phyloP scores from a whole-genome alignment of 139 green algal genomes.

The Micromonas pusilla region DNA sequence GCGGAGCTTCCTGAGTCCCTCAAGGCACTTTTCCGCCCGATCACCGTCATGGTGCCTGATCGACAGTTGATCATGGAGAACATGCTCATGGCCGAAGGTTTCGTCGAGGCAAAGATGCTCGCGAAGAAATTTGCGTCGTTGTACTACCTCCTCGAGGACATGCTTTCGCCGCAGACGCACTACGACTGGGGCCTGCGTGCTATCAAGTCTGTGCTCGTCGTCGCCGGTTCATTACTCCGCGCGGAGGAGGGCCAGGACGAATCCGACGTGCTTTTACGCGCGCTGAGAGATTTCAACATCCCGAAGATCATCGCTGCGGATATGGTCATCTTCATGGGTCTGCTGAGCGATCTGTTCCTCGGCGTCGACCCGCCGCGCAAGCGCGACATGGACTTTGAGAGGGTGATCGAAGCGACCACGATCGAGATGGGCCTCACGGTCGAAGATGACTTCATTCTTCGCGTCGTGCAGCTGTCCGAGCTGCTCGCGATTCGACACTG shows the following conservation, averaged over 20 bases:
- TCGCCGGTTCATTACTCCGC: conserved; percentile 61
- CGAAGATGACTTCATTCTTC: conserved; percentile 70
- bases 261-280: conserved; percentile 72
- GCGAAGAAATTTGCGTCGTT: conserved; percentile 75
- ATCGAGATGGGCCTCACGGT: conserved; percentile 49
- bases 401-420: conserved; percentile 49
- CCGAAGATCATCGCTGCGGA: conserved; percentile 72
- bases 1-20: conserved; percentile 72
- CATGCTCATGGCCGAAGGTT: conserved; percentile 81
- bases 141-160: conserved; percentile 74
- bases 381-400: conserved; percentile 61
- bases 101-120: conserved; percentile 71
- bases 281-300: conserved; percentile 78
- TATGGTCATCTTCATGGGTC: conserved; percentile 78
- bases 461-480: conserved; percentile 68
- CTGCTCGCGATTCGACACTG: conserved; percentile 77
- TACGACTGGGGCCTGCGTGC: conserved; percentile 76
- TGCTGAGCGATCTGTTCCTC: conserved; percentile 75
- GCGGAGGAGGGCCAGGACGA: conserved; percentile 73
- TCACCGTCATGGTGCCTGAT: conserved; percentile 79
- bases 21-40: conserved; percentile 75
- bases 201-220: conserved; percentile 78
- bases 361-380: conserved; percentile 64
- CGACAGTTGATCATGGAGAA: conserved; percentile 83
- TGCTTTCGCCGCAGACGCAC: conserved; percentile 77